phyloP scores from a whole-genome alignment of 164 flowering plant genomes.

The Berberis vulgaris region DNA sequence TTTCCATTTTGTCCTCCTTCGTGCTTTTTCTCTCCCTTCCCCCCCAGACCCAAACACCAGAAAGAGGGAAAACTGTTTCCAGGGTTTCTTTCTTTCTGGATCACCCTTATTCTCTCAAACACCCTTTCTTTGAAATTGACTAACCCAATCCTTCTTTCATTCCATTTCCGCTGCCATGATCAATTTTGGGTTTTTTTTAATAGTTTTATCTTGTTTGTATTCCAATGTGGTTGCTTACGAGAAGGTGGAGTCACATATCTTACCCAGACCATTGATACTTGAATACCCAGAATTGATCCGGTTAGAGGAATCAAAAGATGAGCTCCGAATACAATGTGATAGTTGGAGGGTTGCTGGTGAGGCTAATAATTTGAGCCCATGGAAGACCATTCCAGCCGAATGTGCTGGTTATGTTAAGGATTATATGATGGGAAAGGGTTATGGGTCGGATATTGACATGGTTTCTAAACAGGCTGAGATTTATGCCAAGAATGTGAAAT shows the following conservation, averaged over 20 bases:
- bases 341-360: conserved; percentile 87
- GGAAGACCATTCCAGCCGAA: conserved; percentile 70
- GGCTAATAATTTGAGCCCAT: conserved; percentile 66
- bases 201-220: no score
- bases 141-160: no score
- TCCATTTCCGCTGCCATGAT: no score
- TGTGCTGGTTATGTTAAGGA: conserved; percentile 60
- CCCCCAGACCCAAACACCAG: not conserved
- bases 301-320: conserved; percentile 18
- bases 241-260: conserved; percentile 21
- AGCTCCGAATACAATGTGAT: conserved; percentile 37
- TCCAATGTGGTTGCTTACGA: conserved; percentile 7
- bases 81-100: conserved; percentile 1
- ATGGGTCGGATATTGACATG: conserved; percentile 47
- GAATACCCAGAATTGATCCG: conserved; percentile 29
- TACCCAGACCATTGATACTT: conserved; percentile 58
- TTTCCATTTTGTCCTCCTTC: no score
- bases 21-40: not conserved
- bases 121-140: not conserved
- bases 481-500: conserved; percentile 38
- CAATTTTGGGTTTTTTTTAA: no score
- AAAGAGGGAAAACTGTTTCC: not conserved
- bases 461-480: conserved; percentile 55
- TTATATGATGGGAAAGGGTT: conserved; percentile 52
- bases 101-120: conserved; percentile 2